Evolutionary conservation across 2,329 filamentous ascomycete species (phyloP).

Genomic region (Neospermospora avenae): DNA sequence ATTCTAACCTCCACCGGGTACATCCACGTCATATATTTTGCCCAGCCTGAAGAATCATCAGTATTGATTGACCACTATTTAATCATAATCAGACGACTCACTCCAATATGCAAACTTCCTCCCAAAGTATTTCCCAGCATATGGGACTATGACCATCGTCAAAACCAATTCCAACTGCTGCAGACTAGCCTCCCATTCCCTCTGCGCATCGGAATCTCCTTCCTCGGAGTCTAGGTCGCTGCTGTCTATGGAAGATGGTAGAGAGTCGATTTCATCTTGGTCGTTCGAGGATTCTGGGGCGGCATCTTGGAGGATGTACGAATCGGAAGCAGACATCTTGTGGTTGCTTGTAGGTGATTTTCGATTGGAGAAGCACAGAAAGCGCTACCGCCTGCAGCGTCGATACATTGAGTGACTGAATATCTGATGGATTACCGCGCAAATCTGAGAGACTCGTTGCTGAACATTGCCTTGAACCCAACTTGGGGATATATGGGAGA

Average conservation of each 20-base stretch:
- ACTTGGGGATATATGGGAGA: not conserved
- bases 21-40: conserved; percentile 90
- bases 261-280: conserved; percentile 59
- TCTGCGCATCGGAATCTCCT: conserved; percentile 76
- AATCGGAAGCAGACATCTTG: conserved; percentile 32
- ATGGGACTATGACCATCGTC: conserved; percentile 92
- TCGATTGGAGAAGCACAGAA: conserved; percentile 17
- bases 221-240: conserved; percentile 53
- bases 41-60: conserved; percentile 64
- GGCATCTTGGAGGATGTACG: conserved; percentile 35
- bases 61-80: not conserved
- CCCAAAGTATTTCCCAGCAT: conserved; percentile 91
- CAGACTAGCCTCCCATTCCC: conserved; percentile 90
- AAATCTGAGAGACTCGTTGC: not conserved
- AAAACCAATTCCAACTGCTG: conserved; percentile 90
- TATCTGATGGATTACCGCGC: not conserved
- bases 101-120: conserved; percentile 96
- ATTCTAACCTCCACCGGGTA: conserved; percentile 73
- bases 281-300: conserved; percentile 51
- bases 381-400: conserved; percentile 29
- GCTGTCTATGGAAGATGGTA: conserved; percentile 55
- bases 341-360: not conserved
- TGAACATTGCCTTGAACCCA: not conserved
- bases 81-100: conserved; percentile 45
- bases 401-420: conserved; percentile 28